These are phyloP conservation scores for Aaosphaeria arxii DNA, from an alignment of 2,329 filamentous ascomycete species.

Conservation along the genomic window DNA sequence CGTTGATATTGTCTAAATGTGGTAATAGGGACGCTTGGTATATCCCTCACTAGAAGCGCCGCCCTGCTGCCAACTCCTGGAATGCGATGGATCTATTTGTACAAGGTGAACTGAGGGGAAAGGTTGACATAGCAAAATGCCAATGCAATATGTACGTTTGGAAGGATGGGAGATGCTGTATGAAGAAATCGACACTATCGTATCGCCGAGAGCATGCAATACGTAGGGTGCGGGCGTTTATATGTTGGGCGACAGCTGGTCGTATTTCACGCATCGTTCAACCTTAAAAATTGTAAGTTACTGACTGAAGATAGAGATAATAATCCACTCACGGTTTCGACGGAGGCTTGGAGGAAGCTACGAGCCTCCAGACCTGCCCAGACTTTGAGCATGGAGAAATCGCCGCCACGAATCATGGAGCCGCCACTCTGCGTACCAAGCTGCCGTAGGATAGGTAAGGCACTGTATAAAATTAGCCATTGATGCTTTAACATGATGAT, in stretches of 20 bases:
- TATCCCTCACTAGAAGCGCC: too few relatives aligned
- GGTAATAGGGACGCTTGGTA: too few relatives aligned
- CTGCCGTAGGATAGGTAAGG: constrained; percentile 85
- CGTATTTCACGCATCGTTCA: constrained; percentile 86
- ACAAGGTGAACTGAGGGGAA: too few relatives aligned
- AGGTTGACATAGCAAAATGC: too few relatives aligned
- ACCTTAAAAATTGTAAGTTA: constrained; percentile 50
- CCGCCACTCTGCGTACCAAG: constrained; percentile 75
- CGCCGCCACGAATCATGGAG: constrained; percentile 46
- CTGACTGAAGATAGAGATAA: not conserved
- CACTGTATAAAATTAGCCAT: constrained; percentile 48
- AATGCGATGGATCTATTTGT: too few relatives aligned
- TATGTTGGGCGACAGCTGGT: constrained; percentile 83
- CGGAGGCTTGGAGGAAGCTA: constrained; percentile 82
- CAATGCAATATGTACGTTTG: too few relatives aligned
- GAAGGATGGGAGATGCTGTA: too few relatives aligned
- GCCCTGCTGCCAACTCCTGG: too few relatives aligned
- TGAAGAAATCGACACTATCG: too few relatives aligned
- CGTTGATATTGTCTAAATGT: too few relatives aligned
- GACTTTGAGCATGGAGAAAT: constrained; percentile 72
- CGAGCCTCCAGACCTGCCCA: constrained; percentile 90
- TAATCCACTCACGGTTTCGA: constrained; percentile 69
- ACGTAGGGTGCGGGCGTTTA: constrained; percentile 35
- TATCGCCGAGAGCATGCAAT: too few relatives aligned
- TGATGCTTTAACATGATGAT: too few relatives aligned